phyloP scores from a whole-genome alignment of 805 yeast genomes.

The Lipomyces sp. region DNA sequence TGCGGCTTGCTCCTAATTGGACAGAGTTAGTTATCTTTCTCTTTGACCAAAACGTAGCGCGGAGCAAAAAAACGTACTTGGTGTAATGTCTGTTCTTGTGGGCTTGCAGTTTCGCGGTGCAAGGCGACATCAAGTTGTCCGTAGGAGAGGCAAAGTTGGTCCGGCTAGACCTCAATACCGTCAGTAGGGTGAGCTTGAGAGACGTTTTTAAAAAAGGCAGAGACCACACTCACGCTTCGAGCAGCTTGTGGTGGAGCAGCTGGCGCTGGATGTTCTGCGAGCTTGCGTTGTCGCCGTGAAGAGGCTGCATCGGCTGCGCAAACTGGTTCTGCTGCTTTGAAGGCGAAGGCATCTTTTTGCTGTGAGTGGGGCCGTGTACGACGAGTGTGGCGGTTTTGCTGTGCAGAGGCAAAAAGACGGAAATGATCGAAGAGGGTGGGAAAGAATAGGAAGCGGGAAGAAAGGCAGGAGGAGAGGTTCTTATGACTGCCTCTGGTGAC shows the following conservation, averaged over 20 bases:
- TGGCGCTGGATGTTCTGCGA: constrained; percentile 17
- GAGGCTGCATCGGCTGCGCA: constrained; percentile 6
- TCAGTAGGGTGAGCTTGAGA: not conserved
- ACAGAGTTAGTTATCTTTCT: not conserved
- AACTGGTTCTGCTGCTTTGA: not conserved
- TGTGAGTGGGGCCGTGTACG: too few relatives aligned
- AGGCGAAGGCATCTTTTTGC: not conserved
- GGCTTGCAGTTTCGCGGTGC: constrained; percentile 53
- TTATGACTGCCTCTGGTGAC: not conserved
- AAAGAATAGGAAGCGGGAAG: too few relatives aligned
- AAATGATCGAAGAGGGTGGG: too few relatives aligned
- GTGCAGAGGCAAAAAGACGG: too few relatives aligned
- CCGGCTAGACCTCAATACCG: constrained; percentile 13
- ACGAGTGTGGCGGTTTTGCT: too few relatives aligned
- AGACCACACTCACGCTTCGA: constrained; percentile 20
- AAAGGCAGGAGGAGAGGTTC: not conserved
- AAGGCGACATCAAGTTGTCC: constrained; percentile 56
- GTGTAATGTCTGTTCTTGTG: constrained; percentile 46
- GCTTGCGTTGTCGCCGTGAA: constrained; percentile 2
- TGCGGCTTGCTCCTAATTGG: constrained; percentile 25
- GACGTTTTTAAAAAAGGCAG: not conserved
- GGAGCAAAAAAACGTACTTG: constrained; percentile 34
- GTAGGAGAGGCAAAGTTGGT: constrained; percentile 51
- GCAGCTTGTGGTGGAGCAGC: constrained; percentile 21
- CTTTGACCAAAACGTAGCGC: too few relatives aligned